Evolutionary conservation across 179 eudicot species (phyloP).

Genomic region (Patellifolia procumbens): DNA sequence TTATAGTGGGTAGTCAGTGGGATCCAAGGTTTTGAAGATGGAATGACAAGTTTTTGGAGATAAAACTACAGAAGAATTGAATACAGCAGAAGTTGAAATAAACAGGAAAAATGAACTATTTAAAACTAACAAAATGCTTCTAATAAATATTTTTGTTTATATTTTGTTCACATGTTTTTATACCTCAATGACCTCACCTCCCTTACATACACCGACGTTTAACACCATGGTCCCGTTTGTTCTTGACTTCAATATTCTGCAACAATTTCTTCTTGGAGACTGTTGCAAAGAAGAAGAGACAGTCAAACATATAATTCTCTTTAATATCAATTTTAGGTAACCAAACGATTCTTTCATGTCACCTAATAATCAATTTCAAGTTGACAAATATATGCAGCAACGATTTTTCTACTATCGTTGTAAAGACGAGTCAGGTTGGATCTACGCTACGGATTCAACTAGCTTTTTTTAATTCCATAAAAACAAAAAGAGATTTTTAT

Average conservation of each 20-base stretch:
- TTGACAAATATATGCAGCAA: background rate
- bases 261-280: conserved; percentile 93
- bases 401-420: too few species aligned
- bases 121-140: conserved; percentile 5
- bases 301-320: background rate
- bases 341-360: too few species aligned
- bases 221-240: conserved; percentile 50
- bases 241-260: conserved; percentile 54
- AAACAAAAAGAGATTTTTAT: too few species aligned
- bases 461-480: too few species aligned
- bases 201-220: conserved; percentile 71
- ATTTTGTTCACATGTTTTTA: conserved; percentile 23
- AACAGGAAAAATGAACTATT: conserved; percentile 2
- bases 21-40: conserved; percentile 16
- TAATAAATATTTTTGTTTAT: background rate
- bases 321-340: background rate
- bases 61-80: conserved; percentile 16
- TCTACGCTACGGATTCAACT: too few species aligned
- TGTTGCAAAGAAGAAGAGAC: conserved; percentile 31
- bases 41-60: background rate
- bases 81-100: conserved; percentile 17
- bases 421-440: too few species aligned
- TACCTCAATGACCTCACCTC: conserved; percentile 63
- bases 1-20: conserved; percentile 19
- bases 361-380: background rate